Conservation (phyloP, 2,329 filamentous ascomycete genomes). For the Herpotrichia juniperi region DNA sequence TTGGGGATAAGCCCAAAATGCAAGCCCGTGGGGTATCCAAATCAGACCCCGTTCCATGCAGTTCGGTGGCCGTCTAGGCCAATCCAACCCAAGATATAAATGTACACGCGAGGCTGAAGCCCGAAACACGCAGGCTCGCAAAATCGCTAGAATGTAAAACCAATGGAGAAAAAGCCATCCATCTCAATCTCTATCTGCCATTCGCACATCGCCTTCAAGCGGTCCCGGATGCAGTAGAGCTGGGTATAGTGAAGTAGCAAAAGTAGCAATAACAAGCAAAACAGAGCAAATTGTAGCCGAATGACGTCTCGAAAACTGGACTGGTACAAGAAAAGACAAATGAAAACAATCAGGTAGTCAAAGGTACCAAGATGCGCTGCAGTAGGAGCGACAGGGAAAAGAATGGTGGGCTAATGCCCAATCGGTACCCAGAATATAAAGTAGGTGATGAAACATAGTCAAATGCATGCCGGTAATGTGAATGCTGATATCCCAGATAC, state of each 20-base stretch:
- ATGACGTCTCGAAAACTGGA: not conserved
- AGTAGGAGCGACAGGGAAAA: not conserved
- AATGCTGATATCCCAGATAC: slow-evolving; percentile 10
- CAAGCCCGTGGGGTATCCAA: not conserved
- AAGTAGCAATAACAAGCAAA: not conserved
- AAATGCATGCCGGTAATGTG: not conserved
- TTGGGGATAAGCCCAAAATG: too few relatives aligned
- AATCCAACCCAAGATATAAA: not conserved
- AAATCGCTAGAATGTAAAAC: not conserved
- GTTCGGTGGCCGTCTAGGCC: too few relatives aligned
- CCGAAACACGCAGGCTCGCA: not conserved
- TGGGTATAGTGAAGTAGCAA: not conserved
- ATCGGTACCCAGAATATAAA: too few relatives aligned
- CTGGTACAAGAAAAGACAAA: too few relatives aligned
- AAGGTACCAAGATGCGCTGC: not conserved
- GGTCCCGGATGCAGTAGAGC: slow-evolving; percentile 1
- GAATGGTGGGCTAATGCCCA: not conserved
- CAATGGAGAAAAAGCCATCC: not conserved
- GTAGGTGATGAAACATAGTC: not conserved
- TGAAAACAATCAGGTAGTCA: not conserved
- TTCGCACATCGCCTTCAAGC: not conserved
- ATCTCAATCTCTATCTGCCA: slow-evolving; percentile 3
- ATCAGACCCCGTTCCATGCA: not conserved
- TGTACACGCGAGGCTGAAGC: not conserved
- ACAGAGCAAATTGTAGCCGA: slow-evolving; percentile 2